These are phyloP conservation scores for Phytophthora tubulina DNA, from an alignment of 352 stramenopile genomes.

Conservation along the genomic window DNA sequence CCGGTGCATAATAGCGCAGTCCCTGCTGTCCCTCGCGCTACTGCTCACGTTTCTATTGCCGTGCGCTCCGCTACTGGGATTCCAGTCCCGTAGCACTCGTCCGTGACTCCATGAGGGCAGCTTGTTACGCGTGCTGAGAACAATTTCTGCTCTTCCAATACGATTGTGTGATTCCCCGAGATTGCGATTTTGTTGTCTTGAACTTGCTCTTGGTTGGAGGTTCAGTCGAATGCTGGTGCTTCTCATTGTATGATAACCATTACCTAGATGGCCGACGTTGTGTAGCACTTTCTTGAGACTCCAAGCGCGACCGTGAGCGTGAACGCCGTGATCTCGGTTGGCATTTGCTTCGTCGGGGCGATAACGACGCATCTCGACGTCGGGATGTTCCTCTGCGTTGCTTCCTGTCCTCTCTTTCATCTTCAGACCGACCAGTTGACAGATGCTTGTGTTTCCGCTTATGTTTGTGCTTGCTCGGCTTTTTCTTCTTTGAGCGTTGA, in stretches of 20 bases:
- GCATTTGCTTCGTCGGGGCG: not conserved
- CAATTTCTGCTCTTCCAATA: constrained; percentile 3
- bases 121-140: constrained; percentile 3
- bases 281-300: constrained; percentile 3
- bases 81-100: constrained; percentile 32
- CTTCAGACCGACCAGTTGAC: constrained; percentile 17
- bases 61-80: constrained; percentile 36
- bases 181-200: too few species aligned
- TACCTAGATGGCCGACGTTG: constrained; percentile 1
- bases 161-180: not conserved
- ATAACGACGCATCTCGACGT: constrained; percentile 21
- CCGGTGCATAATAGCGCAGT: constrained; percentile 49
- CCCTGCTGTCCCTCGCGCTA: constrained; percentile 41
- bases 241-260: not conserved
- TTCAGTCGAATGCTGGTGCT: not conserved
- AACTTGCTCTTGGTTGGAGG: constrained; percentile 4
- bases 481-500: constrained; percentile 37
- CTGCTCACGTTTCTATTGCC: constrained; percentile 45
- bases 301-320: constrained; percentile 25
- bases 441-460: constrained; percentile 35
- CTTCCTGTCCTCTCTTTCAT: constrained; percentile 8
- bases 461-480: constrained; percentile 43
- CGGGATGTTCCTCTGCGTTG: constrained; percentile 1
- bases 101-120: not conserved
- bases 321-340: constrained; percentile 1